A percentile compares a stretch with the other conserved stretches of the same genome.
These are phyloP conservation scores for Furcasterigmium sp. DNA, from an alignment of 2,329 filamentous ascomycete species.

Conservation along the genomic window DNA sequence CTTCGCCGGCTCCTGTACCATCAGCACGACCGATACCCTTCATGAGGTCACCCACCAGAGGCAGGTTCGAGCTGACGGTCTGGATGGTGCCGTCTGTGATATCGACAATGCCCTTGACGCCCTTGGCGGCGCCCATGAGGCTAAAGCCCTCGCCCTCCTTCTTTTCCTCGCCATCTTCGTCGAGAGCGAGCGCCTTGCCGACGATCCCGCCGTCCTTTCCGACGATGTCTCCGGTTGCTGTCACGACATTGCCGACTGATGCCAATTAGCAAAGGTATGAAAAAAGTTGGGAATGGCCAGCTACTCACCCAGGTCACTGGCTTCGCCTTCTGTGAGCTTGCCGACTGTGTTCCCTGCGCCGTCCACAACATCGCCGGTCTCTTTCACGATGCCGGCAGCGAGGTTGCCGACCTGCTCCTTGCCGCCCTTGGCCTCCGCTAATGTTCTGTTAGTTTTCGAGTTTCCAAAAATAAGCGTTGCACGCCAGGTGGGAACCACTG, in stretches of 20 bases:
- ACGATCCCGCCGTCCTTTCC: slow-evolving; percentile 32
- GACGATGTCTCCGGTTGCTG: slow-evolving; percentile 27
- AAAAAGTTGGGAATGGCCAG: too few species aligned
- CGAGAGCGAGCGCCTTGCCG: slow-evolving; percentile 31
- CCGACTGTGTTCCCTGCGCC: slow-evolving; percentile 36
- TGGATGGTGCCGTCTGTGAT: slow-evolving; percentile 14
- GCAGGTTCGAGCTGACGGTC: slow-evolving; percentile 15
- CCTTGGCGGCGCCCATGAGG: slow-evolving; percentile 21
- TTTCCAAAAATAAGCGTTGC: too few species aligned
- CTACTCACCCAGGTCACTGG: slow-evolving; percentile 24
- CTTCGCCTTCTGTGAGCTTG: slow-evolving; percentile 33
- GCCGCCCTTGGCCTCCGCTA: slow-evolving; percentile 7
- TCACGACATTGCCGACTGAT: slow-evolving; percentile 29
- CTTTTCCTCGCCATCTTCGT: slow-evolving; percentile 24
- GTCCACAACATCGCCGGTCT: slow-evolving; percentile 39
- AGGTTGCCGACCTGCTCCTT: slow-evolving; percentile 25
- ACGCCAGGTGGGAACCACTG: too few species aligned
- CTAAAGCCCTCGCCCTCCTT: slow-evolving; percentile 29
- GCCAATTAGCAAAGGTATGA: neutral
- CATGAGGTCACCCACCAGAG: slow-evolving; percentile 11
- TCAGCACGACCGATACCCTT: slow-evolving; percentile 12
- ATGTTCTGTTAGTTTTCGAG: too few species aligned
- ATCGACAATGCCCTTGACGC: slow-evolving; percentile 14
- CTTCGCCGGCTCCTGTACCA: slow-evolving; percentile 4
- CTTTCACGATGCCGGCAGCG: slow-evolving; percentile 35